A percentile compares a stretch with the other conserved stretches of the same genome.
These are phyloP conservation scores for Meira miltonrushii DNA, from an alignment of 1,284 basidiomycete genomes.

Conservation along the genomic window DNA sequence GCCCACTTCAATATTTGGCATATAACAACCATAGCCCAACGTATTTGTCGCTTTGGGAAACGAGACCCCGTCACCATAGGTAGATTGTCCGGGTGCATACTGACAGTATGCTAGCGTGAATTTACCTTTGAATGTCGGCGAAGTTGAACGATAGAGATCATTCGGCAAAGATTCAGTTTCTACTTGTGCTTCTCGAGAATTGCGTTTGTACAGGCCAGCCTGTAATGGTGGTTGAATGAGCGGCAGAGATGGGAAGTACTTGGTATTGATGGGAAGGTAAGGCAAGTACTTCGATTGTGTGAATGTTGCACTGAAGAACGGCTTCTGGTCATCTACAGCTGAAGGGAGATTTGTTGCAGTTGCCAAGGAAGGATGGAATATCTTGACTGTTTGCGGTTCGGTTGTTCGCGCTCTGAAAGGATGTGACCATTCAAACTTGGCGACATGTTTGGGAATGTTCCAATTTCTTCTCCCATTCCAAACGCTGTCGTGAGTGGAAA, in stretches of 20 bases:
- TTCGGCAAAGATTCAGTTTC: not conserved
- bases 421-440: slow-evolving; percentile 5
- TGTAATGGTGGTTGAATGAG: not conserved
- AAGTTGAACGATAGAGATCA: not conserved
- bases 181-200: not conserved
- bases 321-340: not conserved
- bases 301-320: not conserved
- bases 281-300: not conserved
- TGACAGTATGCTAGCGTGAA: not conserved
- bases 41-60: not conserved
- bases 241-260: not conserved
- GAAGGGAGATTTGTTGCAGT: not conserved
- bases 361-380: not conserved
- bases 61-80: not conserved
- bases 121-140: not conserved
- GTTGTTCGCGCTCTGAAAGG: no score
- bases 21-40: not conserved
- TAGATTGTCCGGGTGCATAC: not conserved
- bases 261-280: not conserved
- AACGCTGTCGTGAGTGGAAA: slow-evolving; percentile 1
- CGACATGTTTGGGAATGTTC: slow-evolving; percentile 11
- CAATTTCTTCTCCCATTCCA: slow-evolving; percentile 10
- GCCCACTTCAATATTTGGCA: not conserved
- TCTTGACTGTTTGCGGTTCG: not conserved
- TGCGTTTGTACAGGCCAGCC: not conserved